Conservation (phyloP, 345 rosid genomes). For the Isatis tinctoria region DNA sequence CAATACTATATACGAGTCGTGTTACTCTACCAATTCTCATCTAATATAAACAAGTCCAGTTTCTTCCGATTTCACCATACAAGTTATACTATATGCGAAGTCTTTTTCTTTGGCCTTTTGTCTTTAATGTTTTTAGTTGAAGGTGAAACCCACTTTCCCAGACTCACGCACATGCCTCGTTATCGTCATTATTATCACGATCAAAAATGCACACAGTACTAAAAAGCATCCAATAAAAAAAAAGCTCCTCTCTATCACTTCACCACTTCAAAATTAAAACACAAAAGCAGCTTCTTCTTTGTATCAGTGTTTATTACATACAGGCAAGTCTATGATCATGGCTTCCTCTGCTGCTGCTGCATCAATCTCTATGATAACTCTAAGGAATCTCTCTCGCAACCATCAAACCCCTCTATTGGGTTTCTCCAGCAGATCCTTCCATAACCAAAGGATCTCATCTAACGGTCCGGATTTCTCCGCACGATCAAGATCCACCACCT, state of each 20-base stretch:
- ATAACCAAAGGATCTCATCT: slow-evolving; percentile 17
- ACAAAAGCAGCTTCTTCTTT: neutral
- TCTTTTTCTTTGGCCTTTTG: neutral
- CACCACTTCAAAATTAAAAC: neutral
- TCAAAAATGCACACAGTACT: neutral
- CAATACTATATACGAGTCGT: neutral
- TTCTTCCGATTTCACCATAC: neutral
- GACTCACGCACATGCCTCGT: slow-evolving; percentile 4
- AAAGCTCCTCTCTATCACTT: neutral
- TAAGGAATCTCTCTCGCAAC: slow-evolving; percentile 17
- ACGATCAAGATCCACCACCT: slow-evolving; percentile 22
- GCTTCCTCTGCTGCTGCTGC: slow-evolving; percentile 33
- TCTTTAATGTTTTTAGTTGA: neutral
- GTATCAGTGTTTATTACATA: neutral
- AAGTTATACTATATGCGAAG: neutral
- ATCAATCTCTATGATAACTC: slow-evolving; percentile 21
- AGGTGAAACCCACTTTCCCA: slow-evolving; percentile 9
- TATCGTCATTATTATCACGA: neutral
- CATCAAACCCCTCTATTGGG: slow-evolving; percentile 10
- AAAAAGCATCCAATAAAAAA: slow-evolving; percentile 1
- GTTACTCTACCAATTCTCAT: neutral
- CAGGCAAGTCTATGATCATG: slow-evolving; percentile 27
- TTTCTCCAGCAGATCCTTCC: slow-evolving; percentile 17
- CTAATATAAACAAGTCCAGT: neutral
- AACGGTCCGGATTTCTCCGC: slow-evolving; percentile 13